Base-by-base conservation (phyloP, 2,329 filamentous ascomycete species). In the Leptosphaerulina australis region DNA sequence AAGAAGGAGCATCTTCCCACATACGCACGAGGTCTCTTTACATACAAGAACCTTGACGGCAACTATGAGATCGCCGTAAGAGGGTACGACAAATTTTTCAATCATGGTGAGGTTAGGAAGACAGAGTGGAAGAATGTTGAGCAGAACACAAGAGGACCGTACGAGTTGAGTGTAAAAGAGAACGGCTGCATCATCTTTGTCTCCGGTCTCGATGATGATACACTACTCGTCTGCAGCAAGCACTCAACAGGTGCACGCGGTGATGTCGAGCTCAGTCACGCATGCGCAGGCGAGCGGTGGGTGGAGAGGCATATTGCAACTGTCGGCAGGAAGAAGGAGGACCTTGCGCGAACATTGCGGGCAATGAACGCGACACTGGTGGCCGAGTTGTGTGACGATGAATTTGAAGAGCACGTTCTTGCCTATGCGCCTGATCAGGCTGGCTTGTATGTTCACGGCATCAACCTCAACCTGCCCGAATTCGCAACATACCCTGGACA, bases 111-210 rank as follows among this genome's bases (percentile, higher is more conserved):
- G 75, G 88, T 96, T 6, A 73, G 77, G 36, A 84, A 88, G 58
- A 99, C 94, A 3, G 82, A 86, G 63, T 99, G 94, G 94, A 73
- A 78, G 12, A 89, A 88, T 66, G 90, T 99, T 53, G 79, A 88
- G 67, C 74, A 75, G 21, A 81, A 88, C 47, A 97, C 94, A 0
- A 78, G 84, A 57, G 91, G 91, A 0, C 94, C 94, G 0, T 99
- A 97, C 64, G 94, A 99, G 75, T 78, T 99, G 47, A 97, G 91
- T 50, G 84, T 97, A 43, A 99, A 99, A 76, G 94, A 99, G 75
- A 99, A 99, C 66, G 94, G 94, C n/a, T 99, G 94, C 74, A 99
- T 99, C 73, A 97, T 99, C 62, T 99, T 99, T 77, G 86, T 99
- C 34, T 88, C 91, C 12, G 94, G 92, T 11, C 79, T 99, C 17